Conservation (phyloP, 495 filamentous ascomycete genomes). For the Parathielavia appendiculata region DNA sequence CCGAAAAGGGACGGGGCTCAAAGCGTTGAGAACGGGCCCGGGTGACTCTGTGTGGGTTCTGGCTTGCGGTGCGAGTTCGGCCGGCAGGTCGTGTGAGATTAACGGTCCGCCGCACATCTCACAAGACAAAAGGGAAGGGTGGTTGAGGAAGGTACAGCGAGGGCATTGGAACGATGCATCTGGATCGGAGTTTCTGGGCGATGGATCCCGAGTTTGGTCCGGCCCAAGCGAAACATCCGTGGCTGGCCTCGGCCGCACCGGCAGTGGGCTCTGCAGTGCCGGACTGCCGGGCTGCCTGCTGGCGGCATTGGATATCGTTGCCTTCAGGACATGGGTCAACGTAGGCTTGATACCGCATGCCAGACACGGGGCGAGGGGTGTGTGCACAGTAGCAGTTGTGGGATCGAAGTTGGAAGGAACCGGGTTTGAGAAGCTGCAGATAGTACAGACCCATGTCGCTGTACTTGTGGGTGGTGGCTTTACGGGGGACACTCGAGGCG, state of each 20-base stretch:
- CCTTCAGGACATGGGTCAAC: constrained; percentile 74
- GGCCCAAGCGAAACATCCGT: constrained; percentile 12
- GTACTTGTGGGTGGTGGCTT: constrained; percentile 47
- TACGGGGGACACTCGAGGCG: constrained; percentile 45
- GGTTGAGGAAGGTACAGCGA: constrained; percentile 90
- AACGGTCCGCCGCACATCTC: constrained; percentile 88
- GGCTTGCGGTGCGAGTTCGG: constrained; percentile 34
- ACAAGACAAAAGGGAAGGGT: constrained; percentile 77
- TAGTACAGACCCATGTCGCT: constrained; percentile 96
- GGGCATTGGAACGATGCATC: constrained; percentile 63
- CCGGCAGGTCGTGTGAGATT: constrained; percentile 50
- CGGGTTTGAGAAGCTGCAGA: constrained; percentile 96
- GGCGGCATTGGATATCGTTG: constrained; percentile 64
- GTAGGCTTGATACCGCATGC: constrained; percentile 93
- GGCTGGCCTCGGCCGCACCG: constrained; percentile 23
- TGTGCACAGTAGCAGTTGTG: constrained; percentile 65
- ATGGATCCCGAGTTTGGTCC: not conserved
- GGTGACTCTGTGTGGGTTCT: constrained; percentile 64
- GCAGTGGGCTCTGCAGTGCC: constrained; percentile 28
- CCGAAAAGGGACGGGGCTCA: constrained; percentile 34
- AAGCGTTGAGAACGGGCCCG: constrained; percentile 55
- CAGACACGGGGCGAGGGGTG: constrained; percentile 77
- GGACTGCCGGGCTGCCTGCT: constrained; percentile 41
- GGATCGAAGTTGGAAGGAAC: constrained; percentile 90
- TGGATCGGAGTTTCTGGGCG: constrained; percentile 21